These are phyloP conservation scores for Aspergillus fijiensis DNA, from an alignment of 2,329 filamentous ascomycete genomes.

Conservation along the genomic window DNA sequence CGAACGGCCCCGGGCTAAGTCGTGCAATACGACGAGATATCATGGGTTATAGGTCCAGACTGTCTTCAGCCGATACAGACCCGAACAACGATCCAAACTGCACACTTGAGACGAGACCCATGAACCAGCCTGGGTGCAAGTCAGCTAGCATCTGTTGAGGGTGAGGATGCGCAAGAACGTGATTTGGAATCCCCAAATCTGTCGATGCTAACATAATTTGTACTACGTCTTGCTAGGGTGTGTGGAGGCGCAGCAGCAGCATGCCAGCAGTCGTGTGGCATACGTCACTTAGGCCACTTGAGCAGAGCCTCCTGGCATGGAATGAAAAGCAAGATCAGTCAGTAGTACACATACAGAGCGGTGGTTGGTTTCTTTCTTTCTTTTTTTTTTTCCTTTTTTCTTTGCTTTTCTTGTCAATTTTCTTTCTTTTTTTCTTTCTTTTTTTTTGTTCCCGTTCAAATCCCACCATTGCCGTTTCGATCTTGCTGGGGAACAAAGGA, in stretches of 20 bases:
- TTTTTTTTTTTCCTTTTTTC: too few species aligned
- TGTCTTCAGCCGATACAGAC: too few species aligned
- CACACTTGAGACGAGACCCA: not conserved
- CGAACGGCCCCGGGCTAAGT: not conserved
- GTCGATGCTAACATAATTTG: not conserved
- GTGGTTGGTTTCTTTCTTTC: too few species aligned
- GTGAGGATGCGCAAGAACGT: not conserved
- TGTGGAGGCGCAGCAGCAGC: conserved; percentile 8
- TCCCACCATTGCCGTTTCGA: not conserved
- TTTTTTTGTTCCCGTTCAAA: not conserved
- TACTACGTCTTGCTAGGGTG: conserved; percentile 1
- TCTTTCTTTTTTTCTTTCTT: not conserved
- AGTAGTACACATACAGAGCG: too few species aligned
- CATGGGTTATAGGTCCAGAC: not conserved
- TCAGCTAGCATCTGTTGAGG: not conserved
- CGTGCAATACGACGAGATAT: not conserved
- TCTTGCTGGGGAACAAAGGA: not conserved
- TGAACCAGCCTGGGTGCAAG: not conserved
- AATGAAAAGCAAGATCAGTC: too few species aligned
- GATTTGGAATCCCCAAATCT: not conserved
- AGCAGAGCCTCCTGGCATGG: conserved; percentile 1
- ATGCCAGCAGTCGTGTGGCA: not conserved
- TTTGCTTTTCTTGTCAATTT: too few species aligned
- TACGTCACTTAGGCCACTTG: conserved; percentile 1
- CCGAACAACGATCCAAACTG: too few species aligned